Evolutionary conservation across 2,329 filamentous ascomycete species (phyloP), one percentile per base, ranked within the genome.

Genomic region (Penicillium occitanis): DNA sequence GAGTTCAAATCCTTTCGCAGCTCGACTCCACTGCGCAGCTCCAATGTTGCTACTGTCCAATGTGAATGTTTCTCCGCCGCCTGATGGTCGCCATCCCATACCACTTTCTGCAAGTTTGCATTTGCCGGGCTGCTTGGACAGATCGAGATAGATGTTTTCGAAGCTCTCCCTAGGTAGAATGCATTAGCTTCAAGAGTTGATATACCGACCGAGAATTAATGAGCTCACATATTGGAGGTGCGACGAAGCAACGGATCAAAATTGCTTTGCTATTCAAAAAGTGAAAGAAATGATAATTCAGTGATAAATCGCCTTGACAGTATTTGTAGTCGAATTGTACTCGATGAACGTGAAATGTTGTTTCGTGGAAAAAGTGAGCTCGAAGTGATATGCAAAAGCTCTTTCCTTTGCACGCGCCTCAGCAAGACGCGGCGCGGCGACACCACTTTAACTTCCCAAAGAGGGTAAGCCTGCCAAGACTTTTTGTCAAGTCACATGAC

Each of bases 81-180:
- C 88, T 4, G 88, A 86, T 33, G 94, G 92, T 80, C 96, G 97
- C 96, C 96, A 99, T 64, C 94, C 95, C 73, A 98, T 87, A 68
- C 95, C 95, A 63, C 89, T 93, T 78, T 98, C 94, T 69, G 94
- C 93, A 75, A 99, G 93, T 76, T 95, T 89, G 82, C 93, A 97
- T 82, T 94, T 95, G 71, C 95, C 95, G 67, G 89, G 87, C 80
- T 95, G 90, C 79, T 93, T 95, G 73, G 93, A 97, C 68, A 99
- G 87, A 78, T 99, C 94, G 73, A 99, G 88, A 81, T 95, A 93
- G 82, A 98, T 97, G 81, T 92, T 93, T 77, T 98, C 94, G 81
- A 99, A 99, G 76, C 90, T 95, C 87, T 99, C 95, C 86, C 86
- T 89, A 35, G 10, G 30, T 25, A 37, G 28, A 44, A 61, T 33